Evolutionary conservation across 495 filamentous ascomycete genomes (phyloP).

Genomic region (Annulohypoxylon bovei): DNA sequence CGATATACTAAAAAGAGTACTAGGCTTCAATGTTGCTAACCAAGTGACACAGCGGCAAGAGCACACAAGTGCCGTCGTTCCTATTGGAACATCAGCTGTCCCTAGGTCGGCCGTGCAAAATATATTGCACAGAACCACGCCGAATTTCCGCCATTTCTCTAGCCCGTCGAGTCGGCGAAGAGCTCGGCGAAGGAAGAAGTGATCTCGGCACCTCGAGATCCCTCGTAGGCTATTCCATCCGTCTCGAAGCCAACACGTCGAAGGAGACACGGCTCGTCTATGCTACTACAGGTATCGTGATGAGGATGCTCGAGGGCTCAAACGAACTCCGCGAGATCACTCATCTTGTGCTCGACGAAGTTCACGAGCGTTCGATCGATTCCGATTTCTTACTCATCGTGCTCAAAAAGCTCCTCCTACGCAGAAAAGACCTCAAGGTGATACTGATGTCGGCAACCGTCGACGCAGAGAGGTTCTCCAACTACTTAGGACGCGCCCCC

Average conservation of each 20-base stretch:
- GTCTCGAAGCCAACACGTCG: constrained; percentile 86
- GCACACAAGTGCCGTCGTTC: constrained; percentile 93
- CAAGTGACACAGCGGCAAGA: constrained; percentile 73
- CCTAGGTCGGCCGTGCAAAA: constrained; percentile 81
- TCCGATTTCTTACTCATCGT: constrained; percentile 94
- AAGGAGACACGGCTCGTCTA: constrained; percentile 84
- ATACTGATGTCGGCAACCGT: constrained; percentile 97
- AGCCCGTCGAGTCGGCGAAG: constrained; percentile 89
- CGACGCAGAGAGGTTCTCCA: constrained; percentile 88
- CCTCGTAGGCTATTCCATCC: constrained; percentile 91
- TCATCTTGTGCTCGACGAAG: constrained; percentile 93
- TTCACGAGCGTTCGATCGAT: constrained; percentile 94
- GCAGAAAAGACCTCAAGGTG: constrained; percentile 77
- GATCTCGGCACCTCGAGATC: constrained; percentile 85
- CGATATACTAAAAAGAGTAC: background rate
- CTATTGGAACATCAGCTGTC: constrained; percentile 88
- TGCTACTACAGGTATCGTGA: constrained; percentile 88
- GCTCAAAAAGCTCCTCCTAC: constrained; percentile 78
- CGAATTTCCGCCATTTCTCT: constrained; percentile 96
- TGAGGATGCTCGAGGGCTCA: constrained; percentile 93
- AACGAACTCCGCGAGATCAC: constrained; percentile 87
- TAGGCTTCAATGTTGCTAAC: constrained; percentile 37
- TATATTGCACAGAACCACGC: constrained; percentile 96
- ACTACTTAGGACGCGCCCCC: constrained; percentile 84
- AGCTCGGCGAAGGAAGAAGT: constrained; percentile 83